A percentile compares a stretch with the other conserved stretches of the same genome.
These are phyloP conservation scores for Trifolium pratense DNA, from an alignment of 306 rosid genomes.

Conservation along the genomic window DNA sequence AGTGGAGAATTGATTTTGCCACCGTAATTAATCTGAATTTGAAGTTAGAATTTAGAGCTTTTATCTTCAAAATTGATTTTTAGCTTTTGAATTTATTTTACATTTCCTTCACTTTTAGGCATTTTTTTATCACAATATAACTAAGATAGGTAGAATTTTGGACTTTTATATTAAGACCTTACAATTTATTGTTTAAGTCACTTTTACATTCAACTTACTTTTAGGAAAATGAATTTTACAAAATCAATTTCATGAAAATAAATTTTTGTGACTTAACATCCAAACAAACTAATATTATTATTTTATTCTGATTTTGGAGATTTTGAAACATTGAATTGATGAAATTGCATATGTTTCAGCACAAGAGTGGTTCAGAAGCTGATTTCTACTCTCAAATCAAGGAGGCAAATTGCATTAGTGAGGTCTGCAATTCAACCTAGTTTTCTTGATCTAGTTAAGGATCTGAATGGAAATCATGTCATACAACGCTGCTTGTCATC, in stretches of 20 bases:
- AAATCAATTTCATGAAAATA: too few relatives aligned
- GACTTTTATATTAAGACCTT: too few relatives aligned
- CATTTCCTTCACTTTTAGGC: too few relatives aligned
- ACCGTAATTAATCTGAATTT: neutral
- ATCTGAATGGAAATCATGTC: constrained; percentile 70
- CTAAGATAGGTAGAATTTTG: too few relatives aligned
- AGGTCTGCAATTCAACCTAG: constrained; percentile 64
- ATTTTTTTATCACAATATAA: neutral
- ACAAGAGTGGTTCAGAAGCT: constrained; percentile 77
- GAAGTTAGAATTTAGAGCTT: too few relatives aligned
- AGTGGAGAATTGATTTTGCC: neutral
- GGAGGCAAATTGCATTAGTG: constrained; percentile 47
- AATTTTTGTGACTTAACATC: neutral
- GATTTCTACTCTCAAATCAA: constrained; percentile 52
- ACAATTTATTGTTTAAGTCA: neutral
- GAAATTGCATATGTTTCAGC: constrained; percentile 44
- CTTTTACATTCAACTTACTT: neutral
- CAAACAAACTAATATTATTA: neutral
- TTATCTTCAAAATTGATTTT: neutral
- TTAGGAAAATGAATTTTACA: neutral
- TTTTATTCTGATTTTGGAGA: neutral
- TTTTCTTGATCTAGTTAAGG: constrained; percentile 69
- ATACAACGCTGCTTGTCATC: constrained; percentile 72
- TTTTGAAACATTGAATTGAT: constrained; percentile 8
- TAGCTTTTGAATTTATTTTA: too few relatives aligned